A percentile compares a stretch with the other conserved stretches of the same genome.
Evolutionary conservation across 768 basidiomycete genomes (phyloP).

Genomic region (Tulasnella sp.): DNA sequence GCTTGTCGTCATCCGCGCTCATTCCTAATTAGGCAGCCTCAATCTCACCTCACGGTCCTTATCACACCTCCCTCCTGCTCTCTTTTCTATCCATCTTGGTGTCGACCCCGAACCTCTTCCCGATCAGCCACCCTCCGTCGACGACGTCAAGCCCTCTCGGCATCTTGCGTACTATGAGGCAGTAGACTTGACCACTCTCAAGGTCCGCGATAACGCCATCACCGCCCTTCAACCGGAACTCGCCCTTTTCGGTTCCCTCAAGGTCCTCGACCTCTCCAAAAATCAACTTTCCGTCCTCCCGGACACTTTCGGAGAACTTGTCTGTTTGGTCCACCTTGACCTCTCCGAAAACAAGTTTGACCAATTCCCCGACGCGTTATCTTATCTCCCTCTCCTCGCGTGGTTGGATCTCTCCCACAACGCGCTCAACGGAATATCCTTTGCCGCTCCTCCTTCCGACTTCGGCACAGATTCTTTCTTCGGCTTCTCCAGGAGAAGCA

Average conservation of each 20-base stretch:
- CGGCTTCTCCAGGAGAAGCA: neutral
- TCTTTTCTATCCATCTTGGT: constrained; percentile 71
- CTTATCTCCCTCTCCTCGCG: constrained; percentile 52
- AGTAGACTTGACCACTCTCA: constrained; percentile 61
- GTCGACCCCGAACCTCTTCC: constrained; percentile 53
- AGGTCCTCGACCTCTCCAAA: constrained; percentile 63
- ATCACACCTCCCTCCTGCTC: constrained; percentile 57
- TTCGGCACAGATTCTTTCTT: neutral
- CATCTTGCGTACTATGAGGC: constrained; percentile 69
- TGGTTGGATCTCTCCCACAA: constrained; percentile 56
- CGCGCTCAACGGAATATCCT: constrained; percentile 30
- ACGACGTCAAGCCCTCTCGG: constrained; percentile 36
- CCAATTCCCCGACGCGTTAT: constrained; percentile 46
- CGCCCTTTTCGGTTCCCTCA: constrained; percentile 70
- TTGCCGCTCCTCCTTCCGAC: neutral
- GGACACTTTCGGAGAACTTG: constrained; percentile 53
- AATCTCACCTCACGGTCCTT: constrained; percentile 65
- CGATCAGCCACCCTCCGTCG: constrained; percentile 36
- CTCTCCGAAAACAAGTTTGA: constrained; percentile 60
- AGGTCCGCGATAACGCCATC: constrained; percentile 72
- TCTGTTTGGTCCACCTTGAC: constrained; percentile 52
- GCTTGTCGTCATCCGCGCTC: neutral
- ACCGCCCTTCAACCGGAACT: constrained; percentile 69
- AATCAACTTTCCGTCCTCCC: constrained; percentile 56
- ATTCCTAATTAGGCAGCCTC: constrained; percentile 24